Base-by-base conservation (phyloP, 2,329 filamentous ascomycete species). In the Penicillium occitanis region DNA sequence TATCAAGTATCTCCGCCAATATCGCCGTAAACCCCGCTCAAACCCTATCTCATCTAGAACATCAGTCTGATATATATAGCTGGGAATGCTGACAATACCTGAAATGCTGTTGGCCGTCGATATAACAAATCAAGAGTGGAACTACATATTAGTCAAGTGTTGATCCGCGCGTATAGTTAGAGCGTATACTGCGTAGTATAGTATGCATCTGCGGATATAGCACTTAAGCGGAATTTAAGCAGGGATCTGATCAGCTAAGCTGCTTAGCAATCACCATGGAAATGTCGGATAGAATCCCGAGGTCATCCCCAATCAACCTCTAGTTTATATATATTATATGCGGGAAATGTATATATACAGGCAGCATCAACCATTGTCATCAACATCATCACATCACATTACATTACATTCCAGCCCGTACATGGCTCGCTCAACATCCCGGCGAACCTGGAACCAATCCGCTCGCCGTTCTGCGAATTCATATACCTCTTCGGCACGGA, bases 401-500 rank as follows among this genome's bases (percentile, higher is more conserved):
- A 96, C 75, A 55, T 76, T 77, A 78, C 95, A 99, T 67, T 95
- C 94, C 76, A 97, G 87, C 4, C 95, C 95, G 80, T 97, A 98
- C 93, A 99, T 97, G 68, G 93, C 93, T 79, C 91, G 90, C 83
- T 99, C 95, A 5, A 99, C 95, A 69, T 93, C 88, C 69, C 87
- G 88, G 81, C 90, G 91, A 11, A 99, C 92, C 71, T 90, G 86
- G 76, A 95, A 97, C 95, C 95, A 99, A 80, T 99, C 95, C 60
- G 93, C 93, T 71, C 95, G 84, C 70, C 95, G 84, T 79, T 97
- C 93, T 1, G 94, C 95, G 81, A 96, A 99, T 82, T 98, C 94
- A 73, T 97, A 97, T 3, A 98, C 95, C 81, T 99, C 95, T 77
- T 99, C 95, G 0, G 94, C 92, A 22, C 93, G 86, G 74, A 98